A percentile compares a stretch with the other conserved stretches of the same genome.
phyloP scores from a whole-genome alignment of 306 rosid species.

The Phaseolus lunatus region DNA sequence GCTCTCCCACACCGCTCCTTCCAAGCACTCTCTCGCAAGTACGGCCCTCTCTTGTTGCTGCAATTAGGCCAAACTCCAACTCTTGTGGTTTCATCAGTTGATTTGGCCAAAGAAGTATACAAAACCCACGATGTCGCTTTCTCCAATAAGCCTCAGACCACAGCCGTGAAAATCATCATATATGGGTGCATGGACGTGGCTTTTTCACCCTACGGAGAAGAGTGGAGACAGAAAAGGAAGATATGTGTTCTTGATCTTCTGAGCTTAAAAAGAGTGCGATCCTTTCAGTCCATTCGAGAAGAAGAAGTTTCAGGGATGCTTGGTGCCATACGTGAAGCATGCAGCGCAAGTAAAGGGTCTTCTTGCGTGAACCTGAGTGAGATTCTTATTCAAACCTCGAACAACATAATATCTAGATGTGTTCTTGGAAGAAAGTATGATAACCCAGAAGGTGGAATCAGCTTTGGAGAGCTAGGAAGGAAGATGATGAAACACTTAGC shows the following conservation, averaged over 20 bases:
- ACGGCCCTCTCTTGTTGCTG: neutral
- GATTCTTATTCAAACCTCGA: conserved; percentile 20
- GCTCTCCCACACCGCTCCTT: conserved; percentile 9
- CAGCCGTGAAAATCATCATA: neutral
- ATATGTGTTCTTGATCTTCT: neutral
- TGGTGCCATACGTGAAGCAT: neutral
- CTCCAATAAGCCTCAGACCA: neutral
- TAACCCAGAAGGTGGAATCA: neutral
- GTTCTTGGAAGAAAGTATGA: conserved; percentile 35
- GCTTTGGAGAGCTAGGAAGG: conserved; percentile 29
- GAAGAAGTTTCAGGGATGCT: conserved; percentile 38
- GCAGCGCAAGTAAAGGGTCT: neutral
- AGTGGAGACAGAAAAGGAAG: conserved; percentile 22
- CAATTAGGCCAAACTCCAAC: conserved; percentile 2
- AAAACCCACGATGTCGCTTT: neutral
- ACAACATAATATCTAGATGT: conserved; percentile 40
- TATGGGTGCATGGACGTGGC: neutral
- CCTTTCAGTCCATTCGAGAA: neutral
- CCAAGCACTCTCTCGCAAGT: neutral
- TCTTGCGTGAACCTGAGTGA: conserved; percentile 31
- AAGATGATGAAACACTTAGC: neutral
- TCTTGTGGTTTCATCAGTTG: conserved; percentile 2
- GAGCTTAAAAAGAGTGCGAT: neutral
- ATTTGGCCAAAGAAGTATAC: neutral
- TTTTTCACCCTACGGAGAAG: neutral